A percentile compares a stretch with the other conserved stretches of the same genome.
phyloP scores from a whole-genome alignment of 352 stramenopile genomes.

The Halophytophthora batemanensis region DNA sequence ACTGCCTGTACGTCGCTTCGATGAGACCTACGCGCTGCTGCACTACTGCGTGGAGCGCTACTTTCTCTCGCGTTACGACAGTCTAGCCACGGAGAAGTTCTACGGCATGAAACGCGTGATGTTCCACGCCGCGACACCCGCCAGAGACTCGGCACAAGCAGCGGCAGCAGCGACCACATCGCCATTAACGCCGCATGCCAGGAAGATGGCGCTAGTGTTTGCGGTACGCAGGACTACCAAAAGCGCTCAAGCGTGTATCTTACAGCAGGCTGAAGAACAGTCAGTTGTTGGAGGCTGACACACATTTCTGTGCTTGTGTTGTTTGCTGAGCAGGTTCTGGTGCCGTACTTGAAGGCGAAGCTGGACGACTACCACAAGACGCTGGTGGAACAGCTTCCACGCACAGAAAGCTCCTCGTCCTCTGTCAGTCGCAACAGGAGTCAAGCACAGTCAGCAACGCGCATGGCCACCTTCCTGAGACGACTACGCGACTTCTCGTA shows the following conservation, averaged over 20 bases:
- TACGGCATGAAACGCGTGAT: conserved; percentile 85
- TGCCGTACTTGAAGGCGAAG: conserved; percentile 81
- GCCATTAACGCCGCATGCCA: conserved; percentile 40
- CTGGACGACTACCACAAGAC: conserved; percentile 61
- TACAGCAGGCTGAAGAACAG: not conserved
- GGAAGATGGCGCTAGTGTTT: conserved; percentile 55
- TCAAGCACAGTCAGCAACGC: conserved; percentile 3
- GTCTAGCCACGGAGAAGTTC: conserved; percentile 78
- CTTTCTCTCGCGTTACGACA: conserved; percentile 75
- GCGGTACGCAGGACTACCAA: conserved; percentile 30
- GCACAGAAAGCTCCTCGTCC: conserved; percentile 4
- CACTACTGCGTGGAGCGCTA: conserved; percentile 58
- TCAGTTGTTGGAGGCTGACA: not conserved
- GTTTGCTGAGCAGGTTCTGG: conserved; percentile 51
- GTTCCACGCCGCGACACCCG: conserved; percentile 12
- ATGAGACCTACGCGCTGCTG: conserved; percentile 80
- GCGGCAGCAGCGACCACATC: conserved; percentile 15
- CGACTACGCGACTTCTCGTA: conserved; percentile 45
- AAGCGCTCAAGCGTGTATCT: not conserved
- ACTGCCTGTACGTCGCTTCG: conserved; percentile 60
- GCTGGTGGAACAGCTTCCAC: conserved; percentile 32
- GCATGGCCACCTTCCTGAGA: conserved; percentile 39
- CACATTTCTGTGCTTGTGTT: conserved; percentile 2
- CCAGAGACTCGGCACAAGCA: not conserved
- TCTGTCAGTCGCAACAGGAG: not conserved